Conservation (phyloP, 192 early-diverging fungal species). For the Gigaspora rosea region DNA sequence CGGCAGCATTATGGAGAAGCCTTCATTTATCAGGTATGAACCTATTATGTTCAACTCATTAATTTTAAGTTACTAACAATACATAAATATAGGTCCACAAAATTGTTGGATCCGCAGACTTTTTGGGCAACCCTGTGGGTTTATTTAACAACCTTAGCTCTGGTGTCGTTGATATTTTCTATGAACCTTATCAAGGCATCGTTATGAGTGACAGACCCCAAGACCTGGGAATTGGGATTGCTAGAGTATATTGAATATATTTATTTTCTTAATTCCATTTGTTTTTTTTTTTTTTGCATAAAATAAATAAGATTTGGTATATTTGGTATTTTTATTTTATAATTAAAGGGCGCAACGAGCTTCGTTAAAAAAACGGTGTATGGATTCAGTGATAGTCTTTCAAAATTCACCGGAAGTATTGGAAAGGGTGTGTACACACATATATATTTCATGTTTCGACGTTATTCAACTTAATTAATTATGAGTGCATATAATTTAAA, state of each 20-base stretch:
- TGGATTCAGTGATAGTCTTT: slow-evolving; percentile 92
- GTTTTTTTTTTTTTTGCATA: not conserved
- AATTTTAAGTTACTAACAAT: not conserved
- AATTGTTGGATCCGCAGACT: slow-evolving; percentile 93
- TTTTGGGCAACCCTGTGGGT: slow-evolving; percentile 97
- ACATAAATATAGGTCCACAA: slow-evolving; percentile 56
- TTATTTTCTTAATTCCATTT: slow-evolving; percentile 37
- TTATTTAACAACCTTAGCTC: slow-evolving; percentile 94
- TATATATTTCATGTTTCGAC: too few relatives aligned
- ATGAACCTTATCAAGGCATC: slow-evolving; percentile 96
- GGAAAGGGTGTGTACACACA: slow-evolving; percentile 71
- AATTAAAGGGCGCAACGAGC: slow-evolving; percentile 63
- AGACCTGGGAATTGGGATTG: slow-evolving; percentile 91
- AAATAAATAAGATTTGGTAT: not conserved
- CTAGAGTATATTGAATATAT: slow-evolving; percentile 61
- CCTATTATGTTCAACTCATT: not conserved
- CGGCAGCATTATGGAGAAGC: slow-evolving; percentile 88
- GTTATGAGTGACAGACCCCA: slow-evolving; percentile 93
- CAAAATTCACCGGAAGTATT: slow-evolving; percentile 94
- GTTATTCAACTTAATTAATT: too few relatives aligned
- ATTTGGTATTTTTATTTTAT: slow-evolving; percentile 14
- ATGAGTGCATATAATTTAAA: not conserved
- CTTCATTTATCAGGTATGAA: slow-evolving; percentile 69
- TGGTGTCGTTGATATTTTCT: slow-evolving; percentile 95
- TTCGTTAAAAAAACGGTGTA: slow-evolving; percentile 93